Conservation (phyloP, 768 basidiomycete genomes). For the Macrolepiota fuliginosa region DNA sequence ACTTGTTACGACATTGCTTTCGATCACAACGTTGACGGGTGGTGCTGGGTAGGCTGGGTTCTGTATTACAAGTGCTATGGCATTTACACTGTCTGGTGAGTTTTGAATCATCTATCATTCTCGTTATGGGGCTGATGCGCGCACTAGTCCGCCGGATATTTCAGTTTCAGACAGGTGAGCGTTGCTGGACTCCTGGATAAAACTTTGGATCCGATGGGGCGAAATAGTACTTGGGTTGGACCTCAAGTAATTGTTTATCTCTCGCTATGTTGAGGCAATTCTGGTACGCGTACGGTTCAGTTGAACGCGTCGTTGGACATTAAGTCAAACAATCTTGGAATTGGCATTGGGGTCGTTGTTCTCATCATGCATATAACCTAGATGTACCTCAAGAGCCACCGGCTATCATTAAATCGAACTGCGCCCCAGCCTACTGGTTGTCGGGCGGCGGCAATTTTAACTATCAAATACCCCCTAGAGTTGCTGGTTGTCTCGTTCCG, state of each 20-base stretch:
- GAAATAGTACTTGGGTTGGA: slow-evolving; percentile 38
- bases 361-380: slow-evolving; percentile 31
- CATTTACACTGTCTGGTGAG: slow-evolving; percentile 31
- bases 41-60: slow-evolving; percentile 60
- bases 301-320: slow-evolving; percentile 91
- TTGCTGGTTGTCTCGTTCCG: too few relatives aligned
- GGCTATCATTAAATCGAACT: slow-evolving; percentile 63
- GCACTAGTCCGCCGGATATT: slow-evolving; percentile 42
- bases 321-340: slow-evolving; percentile 24
- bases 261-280: neutral
- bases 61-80: too few relatives aligned
- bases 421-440: slow-evolving; percentile 93
- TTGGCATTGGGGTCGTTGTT: too few relatives aligned
- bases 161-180: too few relatives aligned
- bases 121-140: neutral
- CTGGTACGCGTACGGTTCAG: slow-evolving; percentile 44
- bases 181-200: too few relatives aligned
- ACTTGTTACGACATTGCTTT: slow-evolving; percentile 66
- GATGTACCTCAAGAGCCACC: slow-evolving; percentile 88
- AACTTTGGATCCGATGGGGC: too few relatives aligned
- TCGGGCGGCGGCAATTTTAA: too few relatives aligned
- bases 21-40: slow-evolving; percentile 56
- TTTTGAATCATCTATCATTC: too few relatives aligned
- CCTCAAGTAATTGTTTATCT: too few relatives aligned
- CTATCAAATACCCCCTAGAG: slow-evolving; percentile 83